phyloP scores from a whole-genome alignment of 2,329 filamentous ascomycete species.

The Aureobasidium uvarum region DNA sequence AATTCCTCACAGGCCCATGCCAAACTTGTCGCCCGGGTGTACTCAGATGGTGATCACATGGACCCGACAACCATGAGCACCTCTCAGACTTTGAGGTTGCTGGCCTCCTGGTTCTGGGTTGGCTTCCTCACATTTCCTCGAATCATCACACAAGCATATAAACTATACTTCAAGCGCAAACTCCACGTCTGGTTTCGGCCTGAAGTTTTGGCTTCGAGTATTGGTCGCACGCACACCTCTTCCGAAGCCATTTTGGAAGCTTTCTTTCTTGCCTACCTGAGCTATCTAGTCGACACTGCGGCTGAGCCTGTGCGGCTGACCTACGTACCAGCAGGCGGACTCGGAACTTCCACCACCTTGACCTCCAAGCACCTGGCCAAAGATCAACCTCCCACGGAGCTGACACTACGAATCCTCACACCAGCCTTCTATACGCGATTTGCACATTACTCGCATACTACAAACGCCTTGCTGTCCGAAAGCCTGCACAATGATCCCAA shows the following conservation, averaged over 20 bases:
- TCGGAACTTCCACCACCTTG: conserved; percentile 22
- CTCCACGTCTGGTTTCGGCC: conserved; percentile 65
- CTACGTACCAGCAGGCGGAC: conserved; percentile 51
- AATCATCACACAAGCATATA: conserved; percentile 60
- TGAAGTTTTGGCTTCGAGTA: conserved; percentile 58
- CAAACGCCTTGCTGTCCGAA: conserved; percentile 62
- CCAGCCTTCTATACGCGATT: conserved; percentile 68
- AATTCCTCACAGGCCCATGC: conserved; percentile 58
- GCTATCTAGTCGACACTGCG: conserved; percentile 51
- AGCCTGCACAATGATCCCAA: conserved; percentile 52
- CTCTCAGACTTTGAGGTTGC: conserved; percentile 33
- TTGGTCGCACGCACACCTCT: conserved; percentile 54
- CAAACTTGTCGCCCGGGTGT: conserved; percentile 62
- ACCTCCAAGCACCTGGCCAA: conserved; percentile 32
- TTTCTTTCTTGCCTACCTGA: conserved; percentile 44
- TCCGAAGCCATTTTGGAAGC: conserved; percentile 49
- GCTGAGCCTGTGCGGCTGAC: conserved; percentile 49
- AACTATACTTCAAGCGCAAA: conserved; percentile 56
- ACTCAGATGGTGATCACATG: conserved; percentile 52
- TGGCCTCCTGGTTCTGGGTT: conserved; percentile 62
- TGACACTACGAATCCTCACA: conserved; percentile 61
- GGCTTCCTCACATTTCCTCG: conserved; percentile 64
- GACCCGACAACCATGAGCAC: conserved; percentile 52
- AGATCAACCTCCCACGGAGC: conserved; percentile 39
- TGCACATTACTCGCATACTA: conserved; percentile 60